Evolutionary conservation across 2,329 filamentous ascomycete genomes (phyloP).

Genomic region (Colletotrichum camelliae): DNA sequence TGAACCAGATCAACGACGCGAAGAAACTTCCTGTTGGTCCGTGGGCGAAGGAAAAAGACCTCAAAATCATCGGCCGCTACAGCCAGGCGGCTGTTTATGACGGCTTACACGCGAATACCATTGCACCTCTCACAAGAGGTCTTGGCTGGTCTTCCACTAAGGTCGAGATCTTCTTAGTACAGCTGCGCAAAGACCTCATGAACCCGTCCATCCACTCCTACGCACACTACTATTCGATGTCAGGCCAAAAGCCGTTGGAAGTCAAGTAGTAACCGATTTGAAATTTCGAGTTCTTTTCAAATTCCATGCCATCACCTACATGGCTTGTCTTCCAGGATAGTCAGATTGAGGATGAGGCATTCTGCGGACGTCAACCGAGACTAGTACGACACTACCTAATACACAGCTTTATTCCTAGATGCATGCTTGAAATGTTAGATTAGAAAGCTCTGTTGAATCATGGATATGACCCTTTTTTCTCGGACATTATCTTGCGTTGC

Average conservation of each 20-base stretch:
- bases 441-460: neutral
- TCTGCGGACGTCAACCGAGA: neutral
- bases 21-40: constrained; percentile 55
- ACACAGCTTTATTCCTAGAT: neutral
- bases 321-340: neutral
- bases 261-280: neutral
- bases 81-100: neutral
- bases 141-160: neutral
- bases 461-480: neutral
- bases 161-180: neutral
- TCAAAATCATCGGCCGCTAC: constrained; percentile 32
- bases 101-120: neutral
- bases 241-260: neutral
- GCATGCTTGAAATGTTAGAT: neutral
- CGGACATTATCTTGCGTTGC: neutral
- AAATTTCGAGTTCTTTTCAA: neutral
- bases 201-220: constrained; percentile 35
- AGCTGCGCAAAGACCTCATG: neutral
- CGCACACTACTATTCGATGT: neutral
- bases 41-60: constrained; percentile 57
- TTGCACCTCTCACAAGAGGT: neutral
- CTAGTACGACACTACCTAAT: neutral
- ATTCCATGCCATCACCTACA: neutral
- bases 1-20: constrained; percentile 40
- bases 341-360: neutral